Base-by-base conservation (phyloP, 2,329 filamentous ascomycete genomes). In the Epichloe bromicola region DNA sequence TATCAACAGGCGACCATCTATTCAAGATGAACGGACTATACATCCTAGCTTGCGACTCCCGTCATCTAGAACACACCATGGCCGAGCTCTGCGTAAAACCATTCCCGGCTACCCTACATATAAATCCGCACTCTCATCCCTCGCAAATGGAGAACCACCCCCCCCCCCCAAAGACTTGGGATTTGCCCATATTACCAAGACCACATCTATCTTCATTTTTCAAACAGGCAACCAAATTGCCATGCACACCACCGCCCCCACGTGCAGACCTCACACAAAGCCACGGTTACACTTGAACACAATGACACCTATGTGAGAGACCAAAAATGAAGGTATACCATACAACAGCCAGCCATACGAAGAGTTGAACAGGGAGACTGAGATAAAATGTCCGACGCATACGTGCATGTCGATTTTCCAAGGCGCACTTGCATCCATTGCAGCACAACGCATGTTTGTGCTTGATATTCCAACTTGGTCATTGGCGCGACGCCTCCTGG, bases 341-440 rank as follows among this genome's bases (percentile, higher is more conserved):
- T 10, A 12, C 7, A 36, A 42, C 23, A 42, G 36, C 20, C 20
- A 10, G 15, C 10, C 26, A 34, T 33, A 34, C 46, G 26, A 41
- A 48, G 46, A 36, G 17, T 39, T 30, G 34, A 20, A 14, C 8
- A 4, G 15, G 15, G 8, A 44, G 3, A 15, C 15, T 14, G 3
- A 5, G 37, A 26, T 7, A 43, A 49, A 50, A 38, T 44, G 34
- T 40, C 41, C 48, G 48, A 50, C 41, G 48, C 48, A 23, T 45
- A 39, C 41, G 34, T 50, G 41, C 48, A 50, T 46, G n/a, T 45
- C 36, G 14, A 44, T 30, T 30, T 30, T 11, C 26, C 26, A 30
- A 30, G 26, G 26, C 23, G 48, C 26, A 41, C 26, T 43, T 49
- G 38, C 40, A 36, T 49, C 19, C 19, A 15, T 30, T 40, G 48